A percentile compares a stretch with the other conserved stretches of the same genome.
Evolutionary conservation across 495 filamentous ascomycete genomes (phyloP).

Genomic region (Aspergillus ostianus): DNA sequence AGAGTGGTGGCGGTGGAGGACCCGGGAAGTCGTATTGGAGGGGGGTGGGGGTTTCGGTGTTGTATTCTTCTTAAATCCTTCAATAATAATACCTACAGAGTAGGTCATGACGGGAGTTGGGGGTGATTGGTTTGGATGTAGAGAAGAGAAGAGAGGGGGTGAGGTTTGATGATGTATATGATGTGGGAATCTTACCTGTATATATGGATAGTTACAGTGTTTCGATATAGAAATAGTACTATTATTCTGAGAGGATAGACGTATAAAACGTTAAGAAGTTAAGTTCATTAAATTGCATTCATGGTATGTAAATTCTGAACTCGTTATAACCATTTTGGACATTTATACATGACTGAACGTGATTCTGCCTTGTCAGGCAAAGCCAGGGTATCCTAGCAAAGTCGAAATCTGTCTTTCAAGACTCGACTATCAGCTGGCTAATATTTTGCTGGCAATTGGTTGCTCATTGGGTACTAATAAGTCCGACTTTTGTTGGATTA

Average conservation of each 20-base stretch:
- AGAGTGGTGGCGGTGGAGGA: slow-evolving; percentile 64
- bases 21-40: slow-evolving; percentile 57
- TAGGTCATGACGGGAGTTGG: no score
- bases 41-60: slow-evolving; percentile 80
- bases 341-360: neutral
- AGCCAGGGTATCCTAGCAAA: slow-evolving; percentile 17
- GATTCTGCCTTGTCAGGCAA: neutral
- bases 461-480: neutral
- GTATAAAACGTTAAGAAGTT: neutral
- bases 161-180: neutral
- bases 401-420: neutral
- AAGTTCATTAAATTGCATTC: neutral
- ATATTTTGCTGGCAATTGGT: neutral
- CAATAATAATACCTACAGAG: no score
- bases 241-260: no score
- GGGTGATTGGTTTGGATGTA: slow-evolving; percentile 27
- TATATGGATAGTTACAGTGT: no score
- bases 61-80: slow-evolving; percentile 95
- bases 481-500: slow-evolving; percentile 31
- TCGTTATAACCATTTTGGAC: neutral
- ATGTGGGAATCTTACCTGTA: neutral
- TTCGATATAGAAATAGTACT: neutral
- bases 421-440: neutral
- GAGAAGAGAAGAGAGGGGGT: neutral
- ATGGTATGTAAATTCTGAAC: neutral